Evolutionary conservation across 2,329 filamentous ascomycete species (phyloP), one percentile per base, ranked within the genome.

Genomic region (Dissoconium aciculare): DNA sequence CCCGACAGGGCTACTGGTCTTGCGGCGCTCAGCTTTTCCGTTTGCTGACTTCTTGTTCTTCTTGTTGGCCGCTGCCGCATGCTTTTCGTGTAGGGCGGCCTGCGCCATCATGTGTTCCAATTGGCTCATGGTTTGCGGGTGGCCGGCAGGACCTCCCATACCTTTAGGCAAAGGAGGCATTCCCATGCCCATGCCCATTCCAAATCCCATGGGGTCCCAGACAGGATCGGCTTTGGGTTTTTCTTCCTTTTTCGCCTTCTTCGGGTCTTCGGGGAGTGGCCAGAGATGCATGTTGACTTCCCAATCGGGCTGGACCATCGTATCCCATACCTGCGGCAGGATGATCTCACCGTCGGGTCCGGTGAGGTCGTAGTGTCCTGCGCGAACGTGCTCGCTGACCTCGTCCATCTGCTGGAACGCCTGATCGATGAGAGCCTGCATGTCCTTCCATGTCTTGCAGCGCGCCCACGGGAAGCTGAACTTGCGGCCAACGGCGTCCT

Each of bases 381-480:
- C 51, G 17, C 57, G 53, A 5, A 65, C 59, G 34, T 62, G 59
- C 23, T 55, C 53, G 19, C 58, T 56, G 15, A 64, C 56, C 15
- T 54, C 48, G 30, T 63, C 61, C 16, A 63, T 55, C 37, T 63
- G 59, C 13, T 58, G 41, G 45, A 64, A 64, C 12, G 62, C 61
- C 45, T 64, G 60, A 39, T 59, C 58, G 51, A 65, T 63, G 28
- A 65, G 50, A 16, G 51, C 49, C 39, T 63, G 58, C 60, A 64
- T 63, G 19, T n/a, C 59, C 52, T 63, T 53, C 50, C 47, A 50
- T 3, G 76, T 89, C 47, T 74, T 72, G 55, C 84, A 93, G 16
- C 91, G 55, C 40, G 85, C 72, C 57, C 77, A 93, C 2, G 85
- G 85, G 49, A 94, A 93, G 56, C 74, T 89, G 54, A 91, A 94